These are phyloP conservation scores for Sanguinoderma infundibulare DNA, from an alignment of 1,284 basidiomycete species.

Conservation along the genomic window DNA sequence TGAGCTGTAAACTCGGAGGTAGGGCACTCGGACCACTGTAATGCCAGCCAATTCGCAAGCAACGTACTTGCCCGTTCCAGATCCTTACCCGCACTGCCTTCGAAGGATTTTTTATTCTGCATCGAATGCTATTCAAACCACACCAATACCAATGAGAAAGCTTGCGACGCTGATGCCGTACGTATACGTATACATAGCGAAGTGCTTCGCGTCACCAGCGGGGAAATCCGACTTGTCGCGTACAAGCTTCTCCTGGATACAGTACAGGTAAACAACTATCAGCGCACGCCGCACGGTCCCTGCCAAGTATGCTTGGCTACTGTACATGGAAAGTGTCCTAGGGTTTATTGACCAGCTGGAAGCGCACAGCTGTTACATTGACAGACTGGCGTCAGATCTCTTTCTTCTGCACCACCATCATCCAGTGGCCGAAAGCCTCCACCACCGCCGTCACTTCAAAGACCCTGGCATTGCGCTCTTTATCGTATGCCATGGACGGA, in stretches of 20 bases:
- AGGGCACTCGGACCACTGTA: neutral
- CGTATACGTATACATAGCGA: no score
- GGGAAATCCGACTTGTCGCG: slow-evolving; percentile 1
- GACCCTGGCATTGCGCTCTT: no score
- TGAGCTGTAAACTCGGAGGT: neutral
- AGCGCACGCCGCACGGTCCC: slow-evolving; percentile 11
- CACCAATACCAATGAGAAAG: neutral
- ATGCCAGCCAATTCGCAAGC: neutral
- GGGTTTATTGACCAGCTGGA: neutral
- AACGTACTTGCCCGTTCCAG: neutral
- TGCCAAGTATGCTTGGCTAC: slow-evolving; percentile 24
- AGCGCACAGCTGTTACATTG: neutral
- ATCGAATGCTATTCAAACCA: neutral
- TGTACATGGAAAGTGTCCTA: slow-evolving; percentile 11
- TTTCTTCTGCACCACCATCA: slow-evolving; percentile 4
- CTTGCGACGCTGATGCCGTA: neutral
- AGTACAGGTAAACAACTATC: neutral
- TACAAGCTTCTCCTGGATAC: slow-evolving; percentile 11
- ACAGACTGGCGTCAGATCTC: neutral
- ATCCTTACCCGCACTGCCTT: no score
- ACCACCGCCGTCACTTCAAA: neutral
- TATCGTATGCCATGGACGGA: no score
- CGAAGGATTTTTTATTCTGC: no score
- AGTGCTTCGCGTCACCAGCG: slow-evolving; percentile 16
- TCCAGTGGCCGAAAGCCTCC: neutral